These are phyloP conservation scores for Oidiodendron maius DNA, from an alignment of 495 filamentous ascomycete genomes.

Conservation along the genomic window DNA sequence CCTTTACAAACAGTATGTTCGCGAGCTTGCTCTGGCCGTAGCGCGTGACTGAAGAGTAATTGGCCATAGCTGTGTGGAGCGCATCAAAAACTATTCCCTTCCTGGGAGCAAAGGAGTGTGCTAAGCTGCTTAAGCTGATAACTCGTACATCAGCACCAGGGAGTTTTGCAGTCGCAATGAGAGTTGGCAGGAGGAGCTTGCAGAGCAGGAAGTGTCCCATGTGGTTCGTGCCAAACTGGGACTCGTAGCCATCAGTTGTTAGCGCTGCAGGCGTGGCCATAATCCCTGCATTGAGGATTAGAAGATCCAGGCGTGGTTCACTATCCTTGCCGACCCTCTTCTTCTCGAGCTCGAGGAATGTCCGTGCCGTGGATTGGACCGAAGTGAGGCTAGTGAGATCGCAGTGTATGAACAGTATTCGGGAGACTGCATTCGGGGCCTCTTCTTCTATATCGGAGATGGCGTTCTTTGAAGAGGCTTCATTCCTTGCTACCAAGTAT, in stretches of 20 bases:
- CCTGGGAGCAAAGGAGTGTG: neutral
- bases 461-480: constrained; percentile 42
- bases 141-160: constrained; percentile 36
- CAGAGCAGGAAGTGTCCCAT: constrained; percentile 64
- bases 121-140: constrained; percentile 22
- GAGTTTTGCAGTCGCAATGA: constrained; percentile 35
- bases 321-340: too few species aligned
- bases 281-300: constrained; percentile 68
- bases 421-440: too few species aligned
- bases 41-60: constrained; percentile 31
- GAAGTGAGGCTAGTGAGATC: constrained; percentile 14
- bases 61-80: constrained; percentile 33
- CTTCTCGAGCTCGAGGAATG: neutral
- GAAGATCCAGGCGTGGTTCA: constrained; percentile 44
- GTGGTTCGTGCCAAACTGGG: constrained; percentile 66
- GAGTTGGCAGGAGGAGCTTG: constrained; percentile 52
- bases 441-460: constrained; percentile 46
- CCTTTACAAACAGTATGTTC: constrained; percentile 56
- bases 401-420: constrained; percentile 8
- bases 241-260: constrained; percentile 59
- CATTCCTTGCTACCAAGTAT: constrained; percentile 54
- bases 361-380: constrained; percentile 2
- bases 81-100: constrained; percentile 30
- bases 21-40: constrained; percentile 66
- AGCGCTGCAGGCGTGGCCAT: constrained; percentile 44